A percentile compares a stretch with the other conserved stretches of the same genome.
Conservation (phyloP, 805 yeast genomes). For the Wickerhamiella australiensis region DNA sequence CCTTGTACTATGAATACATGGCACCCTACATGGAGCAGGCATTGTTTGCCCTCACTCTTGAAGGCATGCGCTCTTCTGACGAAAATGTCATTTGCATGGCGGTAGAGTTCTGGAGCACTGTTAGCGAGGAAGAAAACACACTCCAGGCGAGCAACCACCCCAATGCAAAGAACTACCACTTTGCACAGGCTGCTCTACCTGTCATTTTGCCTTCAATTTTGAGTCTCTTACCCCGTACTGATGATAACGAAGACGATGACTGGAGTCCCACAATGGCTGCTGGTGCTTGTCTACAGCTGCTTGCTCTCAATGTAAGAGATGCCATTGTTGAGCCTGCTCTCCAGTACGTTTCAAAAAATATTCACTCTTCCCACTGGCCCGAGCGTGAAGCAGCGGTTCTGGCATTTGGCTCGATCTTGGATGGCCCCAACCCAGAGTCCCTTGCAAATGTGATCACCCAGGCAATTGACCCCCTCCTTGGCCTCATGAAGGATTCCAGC, state of each 20-base stretch:
- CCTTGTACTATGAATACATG: slow-evolving; percentile 80
- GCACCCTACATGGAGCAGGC: slow-evolving; percentile 96
- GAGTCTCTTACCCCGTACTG: slow-evolving; percentile 71
- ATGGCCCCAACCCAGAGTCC: slow-evolving; percentile 76
- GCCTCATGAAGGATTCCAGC: slow-evolving; percentile 58
- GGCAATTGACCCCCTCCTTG: slow-evolving; percentile 70
- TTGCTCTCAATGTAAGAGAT: slow-evolving; percentile 82
- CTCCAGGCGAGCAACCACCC: slow-evolving; percentile 33
- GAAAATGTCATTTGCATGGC: slow-evolving; percentile 95
- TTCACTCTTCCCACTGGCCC: slow-evolving; percentile 59
- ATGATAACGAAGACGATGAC: slow-evolving; percentile 79
- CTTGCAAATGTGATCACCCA: slow-evolving; percentile 57
- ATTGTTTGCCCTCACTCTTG: slow-evolving; percentile 72
- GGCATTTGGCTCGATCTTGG: slow-evolving; percentile 96
- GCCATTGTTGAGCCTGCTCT: slow-evolving; percentile 77
- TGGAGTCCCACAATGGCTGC: slow-evolving; percentile 99
- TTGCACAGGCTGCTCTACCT: slow-evolving; percentile 70
- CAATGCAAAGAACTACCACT: slow-evolving; percentile 49
- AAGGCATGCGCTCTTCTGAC: slow-evolving; percentile 78
- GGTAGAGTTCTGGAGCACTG: slow-evolving; percentile 97
- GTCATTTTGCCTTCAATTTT: slow-evolving; percentile 84
- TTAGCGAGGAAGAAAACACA: slow-evolving; percentile 84
- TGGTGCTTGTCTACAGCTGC: slow-evolving; percentile 88
- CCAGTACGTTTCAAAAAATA: slow-evolving; percentile 66
- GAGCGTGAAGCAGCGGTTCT: slow-evolving; percentile 93